A percentile compares a stretch with the other conserved stretches of the same genome.
These are phyloP conservation scores for Globisporangium megalacanthum DNA, from an alignment of 352 stramenopile species.

Conservation along the genomic window DNA sequence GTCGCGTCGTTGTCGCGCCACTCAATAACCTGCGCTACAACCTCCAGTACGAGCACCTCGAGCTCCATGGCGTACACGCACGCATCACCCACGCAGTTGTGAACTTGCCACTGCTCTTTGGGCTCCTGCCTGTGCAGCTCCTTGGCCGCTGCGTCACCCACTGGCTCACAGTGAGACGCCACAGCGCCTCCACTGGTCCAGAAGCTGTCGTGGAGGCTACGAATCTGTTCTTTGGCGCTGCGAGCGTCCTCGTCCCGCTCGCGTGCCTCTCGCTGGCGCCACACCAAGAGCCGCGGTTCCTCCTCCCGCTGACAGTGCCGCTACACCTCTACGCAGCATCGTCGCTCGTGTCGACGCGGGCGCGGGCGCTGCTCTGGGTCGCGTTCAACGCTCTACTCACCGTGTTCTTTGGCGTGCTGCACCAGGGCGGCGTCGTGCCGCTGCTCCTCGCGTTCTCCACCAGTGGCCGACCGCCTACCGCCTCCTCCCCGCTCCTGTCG, in stretches of 20 bases:
- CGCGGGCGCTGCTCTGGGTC: constrained; percentile 28
- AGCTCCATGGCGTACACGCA: constrained; percentile 89
- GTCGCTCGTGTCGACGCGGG: background rate
- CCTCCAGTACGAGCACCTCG: constrained; percentile 83
- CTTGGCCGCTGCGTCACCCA: constrained; percentile 15
- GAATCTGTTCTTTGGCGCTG: constrained; percentile 19
- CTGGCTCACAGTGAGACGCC: background rate
- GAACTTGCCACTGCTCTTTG: constrained; percentile 93
- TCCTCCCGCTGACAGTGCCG: constrained; percentile 83
- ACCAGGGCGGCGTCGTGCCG: constrained; percentile 66
- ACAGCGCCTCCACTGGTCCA: too few species aligned
- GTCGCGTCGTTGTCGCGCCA: constrained; percentile 46
- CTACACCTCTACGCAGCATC: constrained; percentile 57
- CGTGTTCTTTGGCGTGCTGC: constrained; percentile 63
- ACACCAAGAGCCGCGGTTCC: constrained; percentile 92
- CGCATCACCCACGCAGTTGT: constrained; percentile 81
- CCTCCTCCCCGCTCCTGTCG: constrained; percentile 4
- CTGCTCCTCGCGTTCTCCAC: constrained; percentile 44
- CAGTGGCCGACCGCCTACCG: background rate
- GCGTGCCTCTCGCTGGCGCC: constrained; percentile 85
- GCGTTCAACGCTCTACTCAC: constrained; percentile 46
- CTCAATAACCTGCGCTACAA: constrained; percentile 93
- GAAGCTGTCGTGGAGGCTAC: background rate
- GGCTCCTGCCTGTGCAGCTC: constrained; percentile 69
- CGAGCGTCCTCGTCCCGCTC: constrained; percentile 66